Percentiles rank a stretch among this genome's conserved stretches.
These are phyloP conservation scores for Closterium sp. DNA, from an alignment of 139 green algal genomes.

Conservation along the genomic window DNA sequence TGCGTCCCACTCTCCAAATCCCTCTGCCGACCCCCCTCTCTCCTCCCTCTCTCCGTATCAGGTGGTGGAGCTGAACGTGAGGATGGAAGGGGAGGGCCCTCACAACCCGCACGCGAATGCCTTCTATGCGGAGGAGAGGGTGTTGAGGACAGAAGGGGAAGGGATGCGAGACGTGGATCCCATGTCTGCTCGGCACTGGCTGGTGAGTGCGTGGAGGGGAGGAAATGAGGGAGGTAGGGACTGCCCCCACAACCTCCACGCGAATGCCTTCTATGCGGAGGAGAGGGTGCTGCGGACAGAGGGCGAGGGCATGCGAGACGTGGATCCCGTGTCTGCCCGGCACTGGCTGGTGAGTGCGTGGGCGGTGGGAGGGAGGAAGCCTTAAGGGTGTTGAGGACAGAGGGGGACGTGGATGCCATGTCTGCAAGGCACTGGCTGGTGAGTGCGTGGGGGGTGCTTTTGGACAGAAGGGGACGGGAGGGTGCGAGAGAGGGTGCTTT, in stretches of 20 bases:
- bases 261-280: slow-evolving; percentile 69
- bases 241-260: slow-evolving; percentile 67
- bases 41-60: not conserved
- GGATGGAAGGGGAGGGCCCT: slow-evolving; percentile 56
- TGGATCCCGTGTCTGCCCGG: slow-evolving; percentile 53
- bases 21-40: no score
- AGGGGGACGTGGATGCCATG: not conserved
- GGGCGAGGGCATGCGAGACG: slow-evolving; percentile 42
- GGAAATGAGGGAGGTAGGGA: not conserved
- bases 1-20: not conserved
- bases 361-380: no score
- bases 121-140: slow-evolving; percentile 55
- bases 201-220: not conserved
- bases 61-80: no score
- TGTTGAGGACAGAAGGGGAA: not conserved
- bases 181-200: no score
- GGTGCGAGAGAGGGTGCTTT: slow-evolving; percentile 67
- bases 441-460: no score
- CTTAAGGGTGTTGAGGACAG: no score
- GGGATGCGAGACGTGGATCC: not conserved
- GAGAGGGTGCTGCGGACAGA: slow-evolving; percentile 71
- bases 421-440: no score
- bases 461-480: no score
- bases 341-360: slow-evolving; percentile 61
- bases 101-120: slow-evolving; percentile 75